Evolutionary conservation across 176 grass and related monocot genomes (phyloP), one percentile per base, ranked within the genome.

Genomic region (Triticum urartu): DNA sequence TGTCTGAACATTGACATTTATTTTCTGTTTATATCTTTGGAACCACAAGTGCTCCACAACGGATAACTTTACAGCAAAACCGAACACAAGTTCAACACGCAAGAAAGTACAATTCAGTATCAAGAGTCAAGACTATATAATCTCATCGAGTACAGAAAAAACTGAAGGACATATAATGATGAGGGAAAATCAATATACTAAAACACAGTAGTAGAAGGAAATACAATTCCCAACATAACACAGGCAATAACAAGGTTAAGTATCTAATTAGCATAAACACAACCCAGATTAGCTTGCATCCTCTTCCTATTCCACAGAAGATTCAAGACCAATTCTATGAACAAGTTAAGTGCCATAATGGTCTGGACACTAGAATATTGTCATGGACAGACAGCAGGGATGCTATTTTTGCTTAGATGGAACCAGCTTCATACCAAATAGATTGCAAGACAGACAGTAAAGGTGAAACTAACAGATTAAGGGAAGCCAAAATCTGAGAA

Each of bases 401-500:
- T 73, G 74, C 14, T 79, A 45, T 34, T 72, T 61, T 79, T 50
- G 7, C 65, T 78, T 18, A 77, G 52, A 20, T 86, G 35, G 4
- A 7, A 70, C 52, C 25, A 71, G 64, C 2, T 25, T 65, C 42
- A 65, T 59, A 59, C 54, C 7, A 59, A 21, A 78, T 68, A 48
- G 42, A 68, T 56, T 43, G 47, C 9, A 21, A 59, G 75, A 38
- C 26, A 30, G 77, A 5, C 39, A 64, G 72, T 40, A 72, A 56
- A 87, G 64, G 80, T 74, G 43, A 74, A 77, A 33, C 52, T 60
- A 15, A 36, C 34, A 86, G 4, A 74, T 74, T 13, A 60, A 42
- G 65, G 59, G 43, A 67, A 58, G 43, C 84, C 43, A 45, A 68
- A 83, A 79, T 52, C 64, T 74, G 56, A 73, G 24, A 65, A 30